Conservation (phyloP, 768 basidiomycete genomes). For the Boletus rubroflammeus region DNA sequence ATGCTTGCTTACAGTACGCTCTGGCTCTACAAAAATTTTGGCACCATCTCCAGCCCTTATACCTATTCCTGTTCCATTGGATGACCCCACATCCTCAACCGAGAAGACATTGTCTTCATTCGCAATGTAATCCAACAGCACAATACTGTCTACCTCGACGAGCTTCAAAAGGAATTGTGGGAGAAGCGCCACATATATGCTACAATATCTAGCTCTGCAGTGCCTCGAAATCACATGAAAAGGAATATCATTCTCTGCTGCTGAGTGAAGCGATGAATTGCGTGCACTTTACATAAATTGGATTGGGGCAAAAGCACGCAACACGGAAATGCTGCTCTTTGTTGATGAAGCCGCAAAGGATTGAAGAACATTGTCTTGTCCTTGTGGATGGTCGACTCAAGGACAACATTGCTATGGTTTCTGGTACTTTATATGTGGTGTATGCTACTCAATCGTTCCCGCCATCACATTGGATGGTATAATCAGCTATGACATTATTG, state of each 20-base stretch:
- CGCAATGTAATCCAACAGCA: background rate
- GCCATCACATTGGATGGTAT: no score
- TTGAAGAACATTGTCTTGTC: background rate
- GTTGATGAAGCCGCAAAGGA: no score
- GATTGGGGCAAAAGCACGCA: background rate
- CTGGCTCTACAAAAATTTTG: background rate
- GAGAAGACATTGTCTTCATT: no score
- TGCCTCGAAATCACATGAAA: background rate
- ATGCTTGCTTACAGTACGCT: no score
- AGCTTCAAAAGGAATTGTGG: no score
- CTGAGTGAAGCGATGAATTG: background rate
- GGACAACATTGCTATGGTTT: background rate
- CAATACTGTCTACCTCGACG: background rate
- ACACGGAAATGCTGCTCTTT: background rate
- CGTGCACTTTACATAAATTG: no score
- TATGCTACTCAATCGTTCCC: conserved; percentile 4
- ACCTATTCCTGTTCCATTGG: no score
- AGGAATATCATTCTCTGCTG: background rate
- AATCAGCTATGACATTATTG: no score
- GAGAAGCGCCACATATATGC: no score
- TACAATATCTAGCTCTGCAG: background rate
- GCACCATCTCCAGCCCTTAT: no score
- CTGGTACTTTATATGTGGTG: conserved; percentile 10
- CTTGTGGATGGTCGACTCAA: background rate
- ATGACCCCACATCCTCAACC: no score